Evolutionary conservation across 768 basidiomycete genomes (phyloP), one percentile per base, ranked within the genome.

Genomic region (Lentinula raphanica): DNA sequence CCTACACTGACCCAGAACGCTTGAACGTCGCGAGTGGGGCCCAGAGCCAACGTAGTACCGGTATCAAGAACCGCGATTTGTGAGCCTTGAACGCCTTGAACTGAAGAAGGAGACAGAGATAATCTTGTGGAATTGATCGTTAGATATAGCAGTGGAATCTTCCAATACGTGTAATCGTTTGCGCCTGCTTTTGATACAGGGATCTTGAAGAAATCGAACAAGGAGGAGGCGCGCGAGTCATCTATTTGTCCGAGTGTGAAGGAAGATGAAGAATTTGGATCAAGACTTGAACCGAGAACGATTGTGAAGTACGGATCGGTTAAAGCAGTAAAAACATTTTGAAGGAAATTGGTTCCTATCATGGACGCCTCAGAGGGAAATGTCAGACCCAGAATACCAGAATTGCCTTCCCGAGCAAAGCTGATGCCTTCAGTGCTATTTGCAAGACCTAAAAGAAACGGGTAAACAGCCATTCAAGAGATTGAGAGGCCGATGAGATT

Each of bases 1-100:
- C 79, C 76, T n/a, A 80, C 59, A 5, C 75, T 71, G 13, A 71
- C 57, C 78, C 76, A 87, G 62, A 88, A 77, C 5, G 77, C 74
- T 4, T 72, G 69, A 39, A 85, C 81, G 58, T 86, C 85, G 17
- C 58, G 60, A 1, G 75, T 67, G 5, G 84, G 84, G 3, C 81
- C 83, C 5, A 84, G 72, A 25, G 84, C 73, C 54, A 83, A 74
- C 4, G 81, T 83, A 25, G 82, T 83, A 3, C 85, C 85, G 25
- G 84, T 84, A 64, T 88, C 87, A 27, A 87, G 74, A 25, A 88
- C 79, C 3, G 79, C 84, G 49, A 87, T 78, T 0, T 78, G 75
- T 1, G 70, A 42, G 13, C 9, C 62, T 12, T 68, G 49, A 23
- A 79, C 72, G 19, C 74, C 74, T 3, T 62, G 66, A 27, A 83